phyloP scores from a whole-genome alignment of 164 flowering plant species.

The Protea cynaroides region DNA sequence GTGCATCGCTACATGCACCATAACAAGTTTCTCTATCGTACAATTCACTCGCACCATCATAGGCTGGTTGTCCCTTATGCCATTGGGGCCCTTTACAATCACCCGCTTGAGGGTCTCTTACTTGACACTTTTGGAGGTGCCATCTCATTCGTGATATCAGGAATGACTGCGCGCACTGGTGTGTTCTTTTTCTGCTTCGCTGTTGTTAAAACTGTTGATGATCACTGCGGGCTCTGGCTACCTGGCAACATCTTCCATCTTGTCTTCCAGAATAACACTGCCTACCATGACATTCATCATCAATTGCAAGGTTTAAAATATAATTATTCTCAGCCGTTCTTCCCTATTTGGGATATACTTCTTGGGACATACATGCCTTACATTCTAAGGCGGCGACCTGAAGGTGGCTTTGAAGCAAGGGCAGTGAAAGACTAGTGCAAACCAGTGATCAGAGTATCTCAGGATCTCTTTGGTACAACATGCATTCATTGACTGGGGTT shows the following conservation, averaged over 20 bases:
- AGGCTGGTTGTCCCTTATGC: slow-evolving; percentile 78
- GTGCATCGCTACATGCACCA: slow-evolving; percentile 84
- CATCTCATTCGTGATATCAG: slow-evolving; percentile 61
- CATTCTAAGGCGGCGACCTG: slow-evolving; percentile 43
- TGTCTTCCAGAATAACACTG: slow-evolving; percentile 67
- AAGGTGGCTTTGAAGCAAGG: slow-evolving; percentile 72
- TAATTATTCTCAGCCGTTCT: slow-evolving; percentile 77
- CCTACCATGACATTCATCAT: slow-evolving; percentile 80
- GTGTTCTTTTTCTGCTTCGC: slow-evolving; percentile 77
- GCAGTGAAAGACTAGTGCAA: slow-evolving; percentile 31
- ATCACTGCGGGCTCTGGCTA: slow-evolving; percentile 85
- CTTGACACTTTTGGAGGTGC: slow-evolving; percentile 85
- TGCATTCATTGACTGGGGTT: not conserved
- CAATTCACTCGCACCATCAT: slow-evolving; percentile 81
- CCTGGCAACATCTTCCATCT: slow-evolving; percentile 75
- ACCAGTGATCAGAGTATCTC: not conserved
- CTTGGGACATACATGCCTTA: slow-evolving; percentile 78
- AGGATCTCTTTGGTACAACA: not conserved
- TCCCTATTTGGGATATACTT: slow-evolving; percentile 63
- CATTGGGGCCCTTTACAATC: slow-evolving; percentile 81
- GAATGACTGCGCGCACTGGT: slow-evolving; percentile 79
- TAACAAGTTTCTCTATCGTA: slow-evolving; percentile 67
- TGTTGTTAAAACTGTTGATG: slow-evolving; percentile 67
- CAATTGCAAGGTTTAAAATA: slow-evolving; percentile 64
- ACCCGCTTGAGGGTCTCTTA: slow-evolving; percentile 77